Conservation (phyloP, 441 rosid genomes). For the Adansonia gregorii region DNA sequence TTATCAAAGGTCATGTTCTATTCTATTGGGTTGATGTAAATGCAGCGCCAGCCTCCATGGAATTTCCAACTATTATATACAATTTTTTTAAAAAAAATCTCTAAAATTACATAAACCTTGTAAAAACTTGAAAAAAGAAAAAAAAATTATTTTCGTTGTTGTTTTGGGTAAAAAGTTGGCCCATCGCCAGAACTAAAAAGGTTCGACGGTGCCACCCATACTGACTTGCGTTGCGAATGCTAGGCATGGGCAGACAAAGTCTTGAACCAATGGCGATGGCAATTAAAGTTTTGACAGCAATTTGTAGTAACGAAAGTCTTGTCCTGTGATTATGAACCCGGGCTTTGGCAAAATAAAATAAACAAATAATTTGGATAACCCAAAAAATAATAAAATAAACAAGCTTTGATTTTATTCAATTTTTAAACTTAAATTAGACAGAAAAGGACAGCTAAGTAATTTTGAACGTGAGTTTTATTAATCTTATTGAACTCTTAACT, state of each 20-base stretch:
- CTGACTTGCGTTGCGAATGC: neutral
- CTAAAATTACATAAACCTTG: neutral
- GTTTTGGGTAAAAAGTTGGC: neutral
- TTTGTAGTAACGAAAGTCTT: neutral
- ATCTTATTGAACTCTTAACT: neutral
- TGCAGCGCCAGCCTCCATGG: slow-evolving; percentile 4
- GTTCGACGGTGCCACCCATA: neutral
- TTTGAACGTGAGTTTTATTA: no score
- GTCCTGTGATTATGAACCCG: neutral
- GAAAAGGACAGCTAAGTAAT: no score
- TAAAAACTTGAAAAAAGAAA: neutral
- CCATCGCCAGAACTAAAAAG: neutral
- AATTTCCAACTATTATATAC: neutral
- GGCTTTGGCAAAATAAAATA: neutral
- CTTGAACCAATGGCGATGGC: neutral
- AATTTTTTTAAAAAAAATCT: neutral
- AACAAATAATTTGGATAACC: neutral
- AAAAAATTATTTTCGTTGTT: neutral
- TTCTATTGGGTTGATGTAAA: slow-evolving; percentile 5
- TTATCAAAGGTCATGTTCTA: neutral
- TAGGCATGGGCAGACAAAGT: neutral
- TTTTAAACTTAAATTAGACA: no score
- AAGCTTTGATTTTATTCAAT: neutral
- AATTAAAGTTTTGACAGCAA: neutral
- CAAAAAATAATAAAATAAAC: neutral